These are phyloP conservation scores for Thalassiosira exigua DNA, from an alignment of 352 stramenopile species.

Conservation along the genomic window DNA sequence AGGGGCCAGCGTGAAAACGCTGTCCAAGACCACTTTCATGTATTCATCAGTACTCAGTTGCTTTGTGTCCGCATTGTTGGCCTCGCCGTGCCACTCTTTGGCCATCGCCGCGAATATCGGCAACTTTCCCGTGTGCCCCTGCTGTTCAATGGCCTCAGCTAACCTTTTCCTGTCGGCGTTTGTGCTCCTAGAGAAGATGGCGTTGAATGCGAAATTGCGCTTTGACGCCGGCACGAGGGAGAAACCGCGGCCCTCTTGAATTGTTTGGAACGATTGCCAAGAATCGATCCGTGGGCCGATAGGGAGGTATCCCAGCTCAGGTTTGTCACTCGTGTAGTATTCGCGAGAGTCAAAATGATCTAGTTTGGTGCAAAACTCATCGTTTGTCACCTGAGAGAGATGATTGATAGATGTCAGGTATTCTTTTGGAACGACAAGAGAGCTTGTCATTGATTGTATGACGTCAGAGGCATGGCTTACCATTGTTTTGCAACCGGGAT, in stretches of 20 bases:
- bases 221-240: slow-evolving; percentile 22
- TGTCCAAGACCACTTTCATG: slow-evolving; percentile 55
- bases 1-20: slow-evolving; percentile 62
- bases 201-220: slow-evolving; percentile 56
- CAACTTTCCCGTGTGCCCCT: neutral
- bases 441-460: too few species aligned
- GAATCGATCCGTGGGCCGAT: slow-evolving; percentile 33
- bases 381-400: too few species aligned
- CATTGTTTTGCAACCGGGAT: slow-evolving; percentile 47
- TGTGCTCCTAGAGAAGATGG: slow-evolving; percentile 54
- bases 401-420: too few species aligned
- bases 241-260: neutral
- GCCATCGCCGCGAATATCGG: slow-evolving; percentile 16
- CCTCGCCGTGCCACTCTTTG: slow-evolving; percentile 6
- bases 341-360: slow-evolving; percentile 11
- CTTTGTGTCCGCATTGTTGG: slow-evolving; percentile 14
- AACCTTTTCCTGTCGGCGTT: slow-evolving; percentile 3
- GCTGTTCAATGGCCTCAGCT: neutral
- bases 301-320: slow-evolving; percentile 9
- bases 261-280: neutral
- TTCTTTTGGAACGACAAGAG: too few species aligned
- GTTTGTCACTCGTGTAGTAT: slow-evolving; percentile 27
- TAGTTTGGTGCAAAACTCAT: slow-evolving; percentile 41
- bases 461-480: too few species aligned
- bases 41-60: slow-evolving; percentile 54